Conservation (phyloP, 371 early-diverging fungal species). For the Actinomortierella ambigua region DNA sequence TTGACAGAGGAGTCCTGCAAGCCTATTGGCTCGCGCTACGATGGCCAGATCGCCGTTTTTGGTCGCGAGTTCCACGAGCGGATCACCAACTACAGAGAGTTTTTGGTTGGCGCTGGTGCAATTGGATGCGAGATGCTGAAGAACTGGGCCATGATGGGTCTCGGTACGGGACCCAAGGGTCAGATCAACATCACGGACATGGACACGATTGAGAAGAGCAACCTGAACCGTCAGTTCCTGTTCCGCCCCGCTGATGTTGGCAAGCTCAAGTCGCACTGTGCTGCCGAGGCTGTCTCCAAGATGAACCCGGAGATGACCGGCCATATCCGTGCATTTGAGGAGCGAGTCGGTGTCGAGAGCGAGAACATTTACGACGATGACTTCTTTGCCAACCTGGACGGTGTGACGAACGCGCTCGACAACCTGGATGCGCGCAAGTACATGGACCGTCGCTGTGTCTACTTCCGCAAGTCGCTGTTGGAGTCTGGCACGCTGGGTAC, state of each 20-base stretch:
- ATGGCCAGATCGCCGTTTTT: slow-evolving; percentile 95
- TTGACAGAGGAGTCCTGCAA: slow-evolving; percentile 77
- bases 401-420: slow-evolving; percentile 99
- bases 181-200: slow-evolving; percentile 97
- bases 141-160: slow-evolving; percentile 99
- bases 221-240: slow-evolving; percentile 98
- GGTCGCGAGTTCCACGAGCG: slow-evolving; percentile 91
- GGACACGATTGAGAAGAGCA: slow-evolving; percentile 99
- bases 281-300: slow-evolving; percentile 86
- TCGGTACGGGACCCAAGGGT: slow-evolving; percentile 90
- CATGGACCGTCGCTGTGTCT: slow-evolving; percentile 98
- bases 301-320: slow-evolving; percentile 93
- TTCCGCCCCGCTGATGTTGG: slow-evolving; percentile 95
- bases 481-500: slow-evolving; percentile 99
- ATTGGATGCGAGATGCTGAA: slow-evolving; percentile 99
- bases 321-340: slow-evolving; percentile 87
- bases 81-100: slow-evolving; percentile 88
- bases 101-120: slow-evolving; percentile 99
- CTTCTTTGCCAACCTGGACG: slow-evolving; percentile 90
- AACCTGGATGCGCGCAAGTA: slow-evolving; percentile 99
- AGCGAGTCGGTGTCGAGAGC: slow-evolving; percentile 97
- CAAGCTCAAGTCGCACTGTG: slow-evolving; percentile 95
- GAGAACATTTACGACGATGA: slow-evolving; percentile 96
- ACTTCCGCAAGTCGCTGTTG: slow-evolving; percentile 93
- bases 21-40: slow-evolving; percentile 89